Percentiles rank a stretch among this genome's conserved stretches.
phyloP scores from a whole-genome alignment of 306 rosid genomes.

The Astragalus glycyphyllos region DNA sequence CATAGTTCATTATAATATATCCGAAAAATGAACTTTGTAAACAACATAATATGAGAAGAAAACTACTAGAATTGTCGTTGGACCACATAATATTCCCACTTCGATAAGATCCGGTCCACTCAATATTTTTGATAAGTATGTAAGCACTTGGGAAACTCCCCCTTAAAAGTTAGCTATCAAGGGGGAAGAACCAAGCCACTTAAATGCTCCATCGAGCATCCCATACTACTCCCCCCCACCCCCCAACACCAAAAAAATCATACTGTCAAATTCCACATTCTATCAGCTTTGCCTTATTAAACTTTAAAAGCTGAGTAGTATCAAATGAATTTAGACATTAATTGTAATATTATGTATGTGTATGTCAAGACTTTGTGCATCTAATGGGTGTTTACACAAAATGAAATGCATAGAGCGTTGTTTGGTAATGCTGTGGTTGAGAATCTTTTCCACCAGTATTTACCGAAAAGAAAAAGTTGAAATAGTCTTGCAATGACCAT shows the following conservation, averaged over 20 bases:
- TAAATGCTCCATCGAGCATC: too few relatives aligned
- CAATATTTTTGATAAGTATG: not conserved
- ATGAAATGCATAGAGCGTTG: slow-evolving; percentile 2
- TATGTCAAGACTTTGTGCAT: not conserved
- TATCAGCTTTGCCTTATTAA: not conserved
- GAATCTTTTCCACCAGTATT: not conserved
- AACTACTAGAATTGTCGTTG: slow-evolving; percentile 14
- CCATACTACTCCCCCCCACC: too few relatives aligned
- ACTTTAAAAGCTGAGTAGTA: slow-evolving; percentile 12
- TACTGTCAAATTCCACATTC: too few relatives aligned
- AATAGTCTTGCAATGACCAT: not conserved
- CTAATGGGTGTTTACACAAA: not conserved
- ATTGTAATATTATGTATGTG: not conserved
- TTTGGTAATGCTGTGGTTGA: not conserved
- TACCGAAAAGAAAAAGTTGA: not conserved
- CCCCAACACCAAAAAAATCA: too few relatives aligned
- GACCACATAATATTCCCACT: slow-evolving; percentile 14
- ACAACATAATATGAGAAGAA: not conserved
- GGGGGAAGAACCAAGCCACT: too few relatives aligned
- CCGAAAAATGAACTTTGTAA: slow-evolving; percentile 3
- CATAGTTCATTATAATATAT: slow-evolving; percentile 3
- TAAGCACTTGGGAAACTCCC: too few relatives aligned
- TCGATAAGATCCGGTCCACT: slow-evolving; percentile 16
- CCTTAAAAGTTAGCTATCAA: too few relatives aligned
- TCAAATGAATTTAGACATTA: slow-evolving; percentile 3